Percentiles rank a stretch among this genome's conserved stretches.
Evolutionary conservation across 2,329 filamentous ascomycete genomes (phyloP).

Genomic region (Xylariaceae sp.): DNA sequence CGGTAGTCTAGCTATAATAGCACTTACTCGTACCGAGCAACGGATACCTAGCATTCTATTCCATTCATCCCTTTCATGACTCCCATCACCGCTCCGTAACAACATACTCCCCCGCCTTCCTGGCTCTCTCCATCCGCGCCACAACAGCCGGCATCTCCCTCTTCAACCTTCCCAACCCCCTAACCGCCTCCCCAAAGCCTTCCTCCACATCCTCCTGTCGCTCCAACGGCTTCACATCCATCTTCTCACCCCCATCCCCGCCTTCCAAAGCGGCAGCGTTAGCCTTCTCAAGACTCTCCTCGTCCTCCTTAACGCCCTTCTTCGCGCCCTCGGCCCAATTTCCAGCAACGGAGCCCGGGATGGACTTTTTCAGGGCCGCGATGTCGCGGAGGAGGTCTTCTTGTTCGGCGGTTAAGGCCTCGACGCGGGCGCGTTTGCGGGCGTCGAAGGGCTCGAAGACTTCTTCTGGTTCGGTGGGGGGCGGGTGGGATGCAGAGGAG

Average conservation of each 20-base stretch:
- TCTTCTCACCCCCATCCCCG: slow-evolving; percentile 9
- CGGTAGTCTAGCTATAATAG: too few relatives aligned
- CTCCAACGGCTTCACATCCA: slow-evolving; percentile 37
- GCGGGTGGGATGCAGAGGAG: background rate
- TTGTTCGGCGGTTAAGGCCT: slow-evolving; percentile 56
- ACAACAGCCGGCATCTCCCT: slow-evolving; percentile 56
- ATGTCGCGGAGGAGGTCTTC: slow-evolving; percentile 61
- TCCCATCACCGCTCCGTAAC: slow-evolving; percentile 37
- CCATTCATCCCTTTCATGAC: background rate
- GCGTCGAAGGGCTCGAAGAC: slow-evolving; percentile 57
- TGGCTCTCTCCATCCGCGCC: slow-evolving; percentile 60
- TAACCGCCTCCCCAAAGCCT: slow-evolving; percentile 44
- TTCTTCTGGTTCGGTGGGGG: slow-evolving; percentile 32
- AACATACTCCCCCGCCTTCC: slow-evolving; percentile 55
- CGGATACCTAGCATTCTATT: background rate
- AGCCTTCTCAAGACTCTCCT: slow-evolving; percentile 37
- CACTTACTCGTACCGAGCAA: too few relatives aligned
- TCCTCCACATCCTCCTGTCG: slow-evolving; percentile 44
- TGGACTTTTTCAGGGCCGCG: slow-evolving; percentile 51
- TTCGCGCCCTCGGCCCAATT: slow-evolving; percentile 39
- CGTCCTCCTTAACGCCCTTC: slow-evolving; percentile 42
- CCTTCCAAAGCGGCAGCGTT: background rate
- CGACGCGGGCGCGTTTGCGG: slow-evolving; percentile 53
- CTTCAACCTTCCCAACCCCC: slow-evolving; percentile 49
- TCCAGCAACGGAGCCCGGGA: slow-evolving; percentile 43